Evolutionary conservation across 768 basidiomycete species (phyloP).

Genomic region (Naganishia friedmannii): DNA sequence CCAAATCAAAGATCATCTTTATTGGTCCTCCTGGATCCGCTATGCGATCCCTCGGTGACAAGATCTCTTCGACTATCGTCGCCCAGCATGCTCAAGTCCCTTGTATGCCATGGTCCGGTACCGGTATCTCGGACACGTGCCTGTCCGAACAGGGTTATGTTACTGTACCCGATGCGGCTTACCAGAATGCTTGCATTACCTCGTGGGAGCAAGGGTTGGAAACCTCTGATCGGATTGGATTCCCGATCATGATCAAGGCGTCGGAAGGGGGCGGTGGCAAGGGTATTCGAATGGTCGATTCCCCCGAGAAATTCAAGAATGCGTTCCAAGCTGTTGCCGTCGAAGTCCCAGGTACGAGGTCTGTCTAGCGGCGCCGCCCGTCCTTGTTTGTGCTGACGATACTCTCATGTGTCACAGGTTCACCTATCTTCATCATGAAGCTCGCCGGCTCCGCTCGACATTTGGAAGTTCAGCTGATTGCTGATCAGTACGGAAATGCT

Average conservation of each 20-base stretch:
- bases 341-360: constrained; percentile 84
- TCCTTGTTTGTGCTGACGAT: constrained; percentile 9
- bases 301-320: constrained; percentile 82
- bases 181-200: constrained; percentile 80
- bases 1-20: constrained; percentile 93
- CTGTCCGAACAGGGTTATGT: constrained; percentile 85
- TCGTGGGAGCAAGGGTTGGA: constrained; percentile 80
- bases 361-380: constrained; percentile 15
- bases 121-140: constrained; percentile 82
- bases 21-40: constrained; percentile 98
- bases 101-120: constrained; percentile 98
- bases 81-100: constrained; percentile 95
- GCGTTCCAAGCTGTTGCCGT: constrained; percentile 88
- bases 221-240: constrained; percentile 83
- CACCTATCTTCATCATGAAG: constrained; percentile 99
- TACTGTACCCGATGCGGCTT: constrained; percentile 86
- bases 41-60: constrained; percentile 98
- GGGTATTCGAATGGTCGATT: constrained; percentile 93
- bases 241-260: constrained; percentile 99
- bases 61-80: constrained; percentile 98
- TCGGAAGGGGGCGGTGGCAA: constrained; percentile 99
- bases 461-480: constrained; percentile 94
- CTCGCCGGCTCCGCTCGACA: constrained; percentile 96
- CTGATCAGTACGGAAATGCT: constrained; percentile 98
- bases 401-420: constrained; percentile 59